Evolutionary conservation across 2,329 filamentous ascomycete species (phyloP), one percentile per base, ranked within the genome.

Genomic region (Teratosphaeria pseudoeucalypti): DNA sequence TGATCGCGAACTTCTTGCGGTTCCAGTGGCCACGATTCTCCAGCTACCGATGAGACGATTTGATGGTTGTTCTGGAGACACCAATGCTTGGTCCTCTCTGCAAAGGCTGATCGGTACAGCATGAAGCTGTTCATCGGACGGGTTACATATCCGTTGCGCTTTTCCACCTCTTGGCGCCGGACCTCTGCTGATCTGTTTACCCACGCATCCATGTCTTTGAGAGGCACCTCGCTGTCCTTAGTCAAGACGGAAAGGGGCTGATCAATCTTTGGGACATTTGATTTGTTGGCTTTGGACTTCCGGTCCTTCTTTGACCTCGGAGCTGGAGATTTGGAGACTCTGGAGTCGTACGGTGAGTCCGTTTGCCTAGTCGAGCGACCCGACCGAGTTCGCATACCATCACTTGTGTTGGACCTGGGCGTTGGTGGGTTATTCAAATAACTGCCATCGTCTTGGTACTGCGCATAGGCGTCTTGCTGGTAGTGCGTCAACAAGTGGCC

Each of bases 61-160:
- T 99, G 92, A 73, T 99, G 92, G 75, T 97, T 96, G 73, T 94
- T 92, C 68, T 94, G 85, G 14, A 84, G 78, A 67, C 88, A 89
- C 79, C 86, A 89, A 57, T 83, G 80, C 74, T 96, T 96, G 61
- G 89, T 90, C 34, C 91, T 82, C 62, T 94, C 89, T 61, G 95
- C 89, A 71, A 90, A 96, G 6, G 90, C 90, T 65, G 94, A 96
- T 52, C 94, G 87, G 73, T 99, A 99, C 56, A 99, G 79, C 88
- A 99, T 96, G 77, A 97, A 99, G 0, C 90, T 92, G 73, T 99
- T 99, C 87, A 96, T 95, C 2, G 94, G 92, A 34, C 94, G 82
- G 68, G 92, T 90, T 66, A 97, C 82, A 71, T 92, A 91, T 29
- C 89, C 89, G 39, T 85, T 90, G 60, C 85, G 82, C 67, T 83